A percentile compares a stretch with the other conserved stretches of the same genome.
Evolutionary conservation across 768 basidiomycete species (phyloP).

Genomic region (Psilocybe tampanensis): DNA sequence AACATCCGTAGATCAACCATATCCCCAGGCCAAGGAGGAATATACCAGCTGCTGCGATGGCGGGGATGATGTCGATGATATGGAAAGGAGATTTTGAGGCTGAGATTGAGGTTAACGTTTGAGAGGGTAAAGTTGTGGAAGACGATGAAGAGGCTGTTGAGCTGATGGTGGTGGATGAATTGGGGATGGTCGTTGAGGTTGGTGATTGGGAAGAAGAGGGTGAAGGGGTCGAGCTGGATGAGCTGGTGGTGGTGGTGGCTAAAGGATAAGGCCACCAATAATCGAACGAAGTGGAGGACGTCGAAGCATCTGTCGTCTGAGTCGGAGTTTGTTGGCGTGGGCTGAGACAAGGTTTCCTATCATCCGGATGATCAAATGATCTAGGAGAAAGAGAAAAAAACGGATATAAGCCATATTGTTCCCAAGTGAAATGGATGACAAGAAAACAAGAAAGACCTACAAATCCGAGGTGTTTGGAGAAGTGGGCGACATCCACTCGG

Average conservation of each 20-base stretch:
- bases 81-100: constrained; percentile 9
- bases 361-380: not conserved
- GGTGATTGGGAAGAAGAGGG: not conserved
- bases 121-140: not conserved
- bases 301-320: not conserved
- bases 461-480: not conserved
- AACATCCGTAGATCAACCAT: constrained; percentile 40
- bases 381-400: not conserved
- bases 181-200: not conserved
- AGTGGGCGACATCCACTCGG: not conserved
- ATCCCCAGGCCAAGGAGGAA: constrained; percentile 30
- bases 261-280: constrained; percentile 43
- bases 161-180: no score
- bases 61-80: constrained; percentile 30
- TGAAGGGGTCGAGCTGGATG: not conserved
- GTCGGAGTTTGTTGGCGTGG: constrained; percentile 7
- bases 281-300: constrained; percentile 29
- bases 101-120: no score
- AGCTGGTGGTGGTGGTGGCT: constrained; percentile 19
- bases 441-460: not conserved
- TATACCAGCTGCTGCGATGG: constrained; percentile 32
- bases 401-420: not conserved
- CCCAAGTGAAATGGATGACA: no score
- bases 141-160: no score
- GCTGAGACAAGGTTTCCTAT: not conserved